A percentile compares a stretch with the other conserved stretches of the same genome.
phyloP scores from a whole-genome alignment of 495 filamentous ascomycete species.

The Penicillium lividum region DNA sequence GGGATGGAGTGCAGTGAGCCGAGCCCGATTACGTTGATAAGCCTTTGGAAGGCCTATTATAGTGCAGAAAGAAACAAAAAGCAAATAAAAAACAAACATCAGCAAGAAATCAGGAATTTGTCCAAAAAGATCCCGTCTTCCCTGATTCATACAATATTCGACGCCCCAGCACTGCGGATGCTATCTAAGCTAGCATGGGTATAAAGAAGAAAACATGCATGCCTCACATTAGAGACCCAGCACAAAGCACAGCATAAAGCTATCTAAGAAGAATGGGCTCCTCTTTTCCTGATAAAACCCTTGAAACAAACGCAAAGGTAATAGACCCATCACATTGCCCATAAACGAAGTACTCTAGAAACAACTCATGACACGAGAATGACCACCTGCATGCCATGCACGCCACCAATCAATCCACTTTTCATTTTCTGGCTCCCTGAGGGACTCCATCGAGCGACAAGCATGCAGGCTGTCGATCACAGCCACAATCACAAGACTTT shows the following conservation, averaged over 20 bases:
- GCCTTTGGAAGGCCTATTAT: conserved; percentile 9
- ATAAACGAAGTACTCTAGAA: conserved; percentile 1
- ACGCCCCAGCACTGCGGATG: conserved; percentile 24
- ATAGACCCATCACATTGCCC: too few species aligned
- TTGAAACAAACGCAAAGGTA: too few species aligned
- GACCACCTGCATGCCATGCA: conserved; percentile 22
- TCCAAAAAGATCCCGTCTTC: conserved; percentile 1
- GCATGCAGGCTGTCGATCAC: conserved; percentile 6
- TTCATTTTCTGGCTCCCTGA: conserved; percentile 5
- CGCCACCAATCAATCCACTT: conserved; percentile 8
- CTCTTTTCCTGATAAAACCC: background rate
- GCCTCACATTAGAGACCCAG: conserved; percentile 5
- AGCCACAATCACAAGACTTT: background rate
- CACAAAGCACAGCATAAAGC: background rate
- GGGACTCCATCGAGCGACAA: background rate
- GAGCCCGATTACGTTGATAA: conserved; percentile 5
- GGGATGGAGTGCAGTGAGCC: background rate
- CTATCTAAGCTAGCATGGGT: conserved; percentile 22
- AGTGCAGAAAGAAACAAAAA: background rate
- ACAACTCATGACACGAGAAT: conserved; percentile 4
- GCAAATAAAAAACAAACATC: background rate
- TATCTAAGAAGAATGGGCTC: conserved; percentile 15
- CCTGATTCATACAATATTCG: conserved; percentile 18
- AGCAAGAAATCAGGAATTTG: background rate
- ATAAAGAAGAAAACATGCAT: conserved; percentile 23